Base-by-base conservation (phyloP, 176 grass and related monocot species). In the Juncus inflexus region DNA sequence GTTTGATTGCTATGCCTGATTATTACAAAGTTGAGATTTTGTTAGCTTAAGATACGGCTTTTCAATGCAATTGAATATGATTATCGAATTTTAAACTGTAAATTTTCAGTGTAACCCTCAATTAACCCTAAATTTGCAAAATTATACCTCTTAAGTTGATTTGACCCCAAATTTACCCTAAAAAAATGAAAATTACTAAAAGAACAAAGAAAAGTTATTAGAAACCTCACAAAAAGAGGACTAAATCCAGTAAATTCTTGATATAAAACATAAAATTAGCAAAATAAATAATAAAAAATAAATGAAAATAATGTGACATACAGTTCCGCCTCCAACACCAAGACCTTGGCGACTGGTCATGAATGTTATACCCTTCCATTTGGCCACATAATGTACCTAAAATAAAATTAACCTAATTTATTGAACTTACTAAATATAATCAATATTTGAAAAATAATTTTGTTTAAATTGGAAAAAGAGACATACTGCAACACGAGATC, bases 281-380 rank as follows among this genome's bases (percentile, higher is more conserved):
- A 67, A 7, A 7, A 14, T 53, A 71, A 70, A 43, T 13, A 10
- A n/a, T 70, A 79, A 58, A 13, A 47, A 13, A 47, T 60, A 19
- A 43, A 62, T 63, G 35, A 42, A 47, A 47, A 6, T 47, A 47
- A 47, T 47, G 43, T 47, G 9, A 72, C 78, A 61, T 90, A 99
- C 85, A 62, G 94, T 80, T 84, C 94, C 94, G 75, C 94, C 88
- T 53, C 77, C 81, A 64, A 99, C 85, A 78, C 94, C 85, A 0
- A 92, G 61, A 74, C 94, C 94, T 82, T 99, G 94, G 64, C 94
- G 84, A 53, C 88, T 92, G 54, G 94, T 99, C 94, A 99, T 99
- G 78, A 99, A 92, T 19, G 94, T 99, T 78, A 99, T 77, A 41
- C 94, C 94, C 62, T 80, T 99, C 94, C 94, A 99, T 75, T 92